Conservation (phyloP, 495 filamentous ascomycete species). For the Neurospora tetrasperma region DNA sequence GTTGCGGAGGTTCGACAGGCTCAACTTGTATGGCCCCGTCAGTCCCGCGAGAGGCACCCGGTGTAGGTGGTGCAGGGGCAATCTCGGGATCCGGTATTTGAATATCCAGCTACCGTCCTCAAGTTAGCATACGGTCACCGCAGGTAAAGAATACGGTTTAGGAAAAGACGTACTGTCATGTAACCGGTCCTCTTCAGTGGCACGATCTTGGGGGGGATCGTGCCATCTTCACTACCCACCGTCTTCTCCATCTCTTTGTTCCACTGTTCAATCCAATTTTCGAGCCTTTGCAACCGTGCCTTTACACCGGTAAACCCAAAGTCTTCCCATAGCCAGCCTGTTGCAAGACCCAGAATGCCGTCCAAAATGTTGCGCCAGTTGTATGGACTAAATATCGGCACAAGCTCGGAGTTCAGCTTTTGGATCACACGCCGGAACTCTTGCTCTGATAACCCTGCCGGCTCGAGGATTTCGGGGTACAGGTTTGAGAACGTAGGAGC, state of each 20-base stretch:
- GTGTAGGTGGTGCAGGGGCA: conserved; percentile 20
- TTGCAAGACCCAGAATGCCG: conserved; percentile 61
- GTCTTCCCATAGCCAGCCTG: conserved; percentile 92
- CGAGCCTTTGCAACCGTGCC: conserved; percentile 51
- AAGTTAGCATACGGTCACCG: conserved; percentile 2
- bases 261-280: conserved; percentile 72
- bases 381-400: conserved; percentile 66
- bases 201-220: conserved; percentile 56
- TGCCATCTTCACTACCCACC: conserved; percentile 39
- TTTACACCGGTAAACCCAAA: conserved; percentile 65
- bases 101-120: conserved; percentile 22
- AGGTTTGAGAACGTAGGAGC: conserved; percentile 87
- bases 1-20: neutral
- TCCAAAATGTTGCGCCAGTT: conserved; percentile 62
- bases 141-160: too few species aligned
- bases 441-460: conserved; percentile 62
- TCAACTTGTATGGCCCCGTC: conserved; percentile 7
- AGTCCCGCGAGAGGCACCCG: conserved; percentile 10
- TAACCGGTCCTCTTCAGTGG: conserved; percentile 75
- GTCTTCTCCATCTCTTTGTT: conserved; percentile 54
- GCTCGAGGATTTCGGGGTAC: conserved; percentile 91
- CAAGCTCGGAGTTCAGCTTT: conserved; percentile 61
- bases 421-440: conserved; percentile 75
- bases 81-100: conserved; percentile 30
- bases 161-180: conserved; percentile 53